Base-by-base conservation (phyloP, 148 eudicot species). In the Camellia japonica region DNA sequence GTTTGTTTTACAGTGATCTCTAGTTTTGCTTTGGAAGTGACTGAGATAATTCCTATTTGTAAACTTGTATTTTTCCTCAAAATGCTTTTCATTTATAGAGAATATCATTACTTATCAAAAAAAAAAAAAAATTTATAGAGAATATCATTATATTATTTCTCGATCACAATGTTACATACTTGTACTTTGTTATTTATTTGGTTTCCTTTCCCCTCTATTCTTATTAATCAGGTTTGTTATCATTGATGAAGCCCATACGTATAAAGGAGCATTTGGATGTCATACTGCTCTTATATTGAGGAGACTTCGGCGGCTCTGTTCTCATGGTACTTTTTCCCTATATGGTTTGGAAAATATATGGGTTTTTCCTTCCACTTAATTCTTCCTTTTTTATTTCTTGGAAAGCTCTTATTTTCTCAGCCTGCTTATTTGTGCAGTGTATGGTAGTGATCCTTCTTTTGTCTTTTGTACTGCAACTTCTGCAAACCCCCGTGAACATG, bases 191-290 rank as follows among this genome's bases (percentile, higher is more conserved):
- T 79, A 52, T 12, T 76, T 6, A 46, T 30, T 51, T 65, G 54
- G 3, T 14, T 71, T 11, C 6, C 56, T 75, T 61, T 63, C 30
- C 11, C 72, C 30, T 69, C 61, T 23, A 13, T 30, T 70, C 11
- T 72, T 51, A 65, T 62, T 62, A 41, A 64, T 51, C 85, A 93
- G 99, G 87, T 96, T 86, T 86, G 83, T 96, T 68, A 82, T 96
- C 73, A 89, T 96, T 81, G 98, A 96, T 84, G 99, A 96, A 88
- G 93, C 99, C 75, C 99, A 96, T 85, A 76, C 85, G 58, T 96
- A 96, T 80, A 96, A 93, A 82, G 99, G 99, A 71, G 90, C 98
- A 75, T 96, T 96, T 85, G 99, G 99, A 68, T 93, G 94, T 73
- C 98, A 96, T 88, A 88, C 97, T 83, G 89, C 99, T 79, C 95